A percentile compares a stretch with the other conserved stretches of the same genome.
Conservation (phyloP, 2,329 filamentous ascomycete genomes). For the Microdochium nivale region DNA sequence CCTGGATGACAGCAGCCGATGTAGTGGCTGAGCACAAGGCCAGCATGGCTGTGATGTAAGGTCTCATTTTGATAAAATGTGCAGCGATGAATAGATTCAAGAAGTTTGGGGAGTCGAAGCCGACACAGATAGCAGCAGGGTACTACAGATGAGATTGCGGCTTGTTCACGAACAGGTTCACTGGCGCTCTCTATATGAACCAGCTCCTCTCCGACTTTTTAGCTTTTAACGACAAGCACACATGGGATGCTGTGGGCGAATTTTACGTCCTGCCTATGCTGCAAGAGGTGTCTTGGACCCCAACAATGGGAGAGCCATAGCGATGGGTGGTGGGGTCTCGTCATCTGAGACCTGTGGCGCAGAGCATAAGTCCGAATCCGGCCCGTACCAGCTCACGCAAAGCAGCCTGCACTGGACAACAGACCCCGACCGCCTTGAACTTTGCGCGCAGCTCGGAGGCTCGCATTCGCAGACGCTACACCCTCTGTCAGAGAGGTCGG, state of each 20-base stretch:
- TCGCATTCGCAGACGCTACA: too few species aligned
- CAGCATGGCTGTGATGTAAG: not conserved
- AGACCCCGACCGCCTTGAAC: not conserved
- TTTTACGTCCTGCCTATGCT: too few species aligned
- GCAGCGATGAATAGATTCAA: not conserved
- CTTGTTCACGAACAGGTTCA: not conserved
- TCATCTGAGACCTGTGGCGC: not conserved
- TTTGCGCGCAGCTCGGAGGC: too few species aligned
- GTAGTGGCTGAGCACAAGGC: not conserved
- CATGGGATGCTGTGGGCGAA: too few species aligned
- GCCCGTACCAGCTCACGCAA: not conserved
- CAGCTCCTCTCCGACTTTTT: too few species aligned
- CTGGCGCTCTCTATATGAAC: not conserved
- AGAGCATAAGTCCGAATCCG: not conserved
- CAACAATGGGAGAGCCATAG: too few species aligned
- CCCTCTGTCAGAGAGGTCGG: too few species aligned
- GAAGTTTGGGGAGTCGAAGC: not conserved
- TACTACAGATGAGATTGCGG: not conserved
- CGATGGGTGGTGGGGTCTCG: too few species aligned
- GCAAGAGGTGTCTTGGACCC: too few species aligned
- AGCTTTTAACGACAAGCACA: too few species aligned
- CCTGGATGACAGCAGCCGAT: not conserved
- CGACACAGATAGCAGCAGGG: not conserved
- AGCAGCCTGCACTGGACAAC: not conserved
- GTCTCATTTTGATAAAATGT: not conserved